A percentile compares a stretch with the other conserved stretches of the same genome.
Conservation (phyloP, 352 stramenopile species). For the Pelagophyceae sp. region DNA sequence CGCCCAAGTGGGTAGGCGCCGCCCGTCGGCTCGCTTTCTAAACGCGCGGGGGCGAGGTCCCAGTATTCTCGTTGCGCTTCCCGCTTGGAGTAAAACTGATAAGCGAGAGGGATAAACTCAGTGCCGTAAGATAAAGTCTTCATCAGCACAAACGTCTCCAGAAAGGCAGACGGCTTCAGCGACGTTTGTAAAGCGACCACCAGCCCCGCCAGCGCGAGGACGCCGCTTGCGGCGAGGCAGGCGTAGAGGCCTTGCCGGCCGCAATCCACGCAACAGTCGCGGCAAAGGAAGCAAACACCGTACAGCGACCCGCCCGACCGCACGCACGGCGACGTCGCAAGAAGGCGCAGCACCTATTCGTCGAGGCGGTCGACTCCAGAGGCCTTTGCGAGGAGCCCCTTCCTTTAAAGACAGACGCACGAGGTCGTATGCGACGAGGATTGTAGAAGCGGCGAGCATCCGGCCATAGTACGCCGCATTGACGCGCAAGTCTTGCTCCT, state of each 20-base stretch:
- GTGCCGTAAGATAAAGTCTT: neutral
- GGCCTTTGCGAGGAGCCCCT: no score
- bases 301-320: neutral
- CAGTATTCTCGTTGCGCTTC: neutral
- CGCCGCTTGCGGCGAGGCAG: neutral
- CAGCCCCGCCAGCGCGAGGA: neutral
- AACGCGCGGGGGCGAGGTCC: no score
- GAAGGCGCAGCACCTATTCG: neutral
- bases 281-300: slow-evolving; percentile 13
- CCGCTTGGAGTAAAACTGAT: neutral
- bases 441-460: neutral
- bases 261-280: slow-evolving; percentile 8
- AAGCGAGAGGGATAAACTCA: slow-evolving; percentile 3
- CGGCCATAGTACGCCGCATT: neutral
- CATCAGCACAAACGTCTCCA: neutral
- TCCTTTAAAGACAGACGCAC: no score
- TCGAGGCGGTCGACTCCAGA: no score
- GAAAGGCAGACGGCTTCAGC: no score
- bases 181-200: no score
- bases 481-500: no score
- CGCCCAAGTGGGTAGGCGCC: neutral
- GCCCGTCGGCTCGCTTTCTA: neutral
- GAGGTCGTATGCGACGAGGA: slow-evolving; percentile 12
- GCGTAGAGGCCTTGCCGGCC: slow-evolving; percentile 8
- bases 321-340: neutral